These are phyloP conservation scores for Fusarium anguioides DNA, from an alignment of 2,329 filamentous ascomycete genomes.

Conservation along the genomic window DNA sequence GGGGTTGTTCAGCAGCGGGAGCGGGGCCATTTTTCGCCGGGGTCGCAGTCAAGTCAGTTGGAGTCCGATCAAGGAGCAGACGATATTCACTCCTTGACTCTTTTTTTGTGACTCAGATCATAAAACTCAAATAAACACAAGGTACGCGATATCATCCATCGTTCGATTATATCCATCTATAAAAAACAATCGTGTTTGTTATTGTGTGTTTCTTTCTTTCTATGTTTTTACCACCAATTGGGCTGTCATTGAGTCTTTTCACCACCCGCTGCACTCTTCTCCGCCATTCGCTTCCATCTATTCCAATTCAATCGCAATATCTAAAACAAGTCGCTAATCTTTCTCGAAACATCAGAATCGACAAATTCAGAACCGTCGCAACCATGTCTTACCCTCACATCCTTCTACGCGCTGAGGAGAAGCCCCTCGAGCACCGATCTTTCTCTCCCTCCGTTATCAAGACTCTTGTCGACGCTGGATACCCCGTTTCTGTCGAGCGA, in stretches of 20 bases:
- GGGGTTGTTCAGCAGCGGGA: slow-evolving; percentile 28
- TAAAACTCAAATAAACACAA: slow-evolving; percentile 8
- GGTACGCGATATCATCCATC: slow-evolving; percentile 9
- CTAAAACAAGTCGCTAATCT: slow-evolving; percentile 12
- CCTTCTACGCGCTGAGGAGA: slow-evolving; percentile 69
- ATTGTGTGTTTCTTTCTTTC: background rate
- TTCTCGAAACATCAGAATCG: slow-evolving; percentile 1
- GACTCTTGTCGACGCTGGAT: slow-evolving; percentile 73
- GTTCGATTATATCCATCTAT: background rate
- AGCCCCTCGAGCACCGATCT: slow-evolving; percentile 58
- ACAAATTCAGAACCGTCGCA: slow-evolving; percentile 9
- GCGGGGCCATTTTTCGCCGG: slow-evolving; percentile 40
- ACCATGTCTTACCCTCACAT: slow-evolving; percentile 51
- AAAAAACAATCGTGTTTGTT: background rate
- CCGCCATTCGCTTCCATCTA: background rate
- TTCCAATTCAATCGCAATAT: background rate
- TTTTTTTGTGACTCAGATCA: slow-evolving; percentile 42
- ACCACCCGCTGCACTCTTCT: background rate
- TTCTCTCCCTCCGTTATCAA: slow-evolving; percentile 59
- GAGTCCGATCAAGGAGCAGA: slow-evolving; percentile 33
- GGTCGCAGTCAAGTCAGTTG: background rate
- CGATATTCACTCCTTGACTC: slow-evolving; percentile 15
- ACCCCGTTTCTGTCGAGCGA: slow-evolving; percentile 74
- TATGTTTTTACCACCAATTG: slow-evolving; percentile 11
- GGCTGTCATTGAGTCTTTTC: slow-evolving; percentile 3